Evolutionary conservation across 2,329 filamentous ascomycete genomes (phyloP).

Genomic region (Raffaelea albimanens): DNA sequence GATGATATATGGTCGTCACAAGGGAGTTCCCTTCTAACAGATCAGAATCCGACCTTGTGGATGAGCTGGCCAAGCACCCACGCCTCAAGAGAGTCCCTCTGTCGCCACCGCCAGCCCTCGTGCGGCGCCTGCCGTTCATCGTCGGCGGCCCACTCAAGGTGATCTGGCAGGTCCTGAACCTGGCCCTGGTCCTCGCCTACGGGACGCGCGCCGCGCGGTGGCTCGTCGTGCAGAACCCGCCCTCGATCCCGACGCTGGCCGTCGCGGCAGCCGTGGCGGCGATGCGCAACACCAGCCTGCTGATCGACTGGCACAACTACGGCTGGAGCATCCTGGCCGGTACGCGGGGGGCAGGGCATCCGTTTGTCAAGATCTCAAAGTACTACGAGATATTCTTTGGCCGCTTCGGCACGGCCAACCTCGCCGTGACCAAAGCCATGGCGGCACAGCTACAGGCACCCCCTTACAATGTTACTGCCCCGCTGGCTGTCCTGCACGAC

Average conservation of each 20-base stretch:
- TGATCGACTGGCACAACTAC: constrained; percentile 99
- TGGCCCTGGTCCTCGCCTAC: constrained; percentile 68
- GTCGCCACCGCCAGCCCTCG: constrained; percentile 52
- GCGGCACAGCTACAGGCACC: constrained; percentile 53
- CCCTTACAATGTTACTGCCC: constrained; percentile 51
- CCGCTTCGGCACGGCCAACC: constrained; percentile 59
- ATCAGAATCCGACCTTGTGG: constrained; percentile 68
- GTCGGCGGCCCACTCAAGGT: constrained; percentile 77
- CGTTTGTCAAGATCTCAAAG: constrained; percentile 67
- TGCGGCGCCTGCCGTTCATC: constrained; percentile 67
- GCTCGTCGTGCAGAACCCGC: constrained; percentile 80
- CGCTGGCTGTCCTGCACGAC: constrained; percentile 70
- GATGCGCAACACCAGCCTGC: constrained; percentile 67
- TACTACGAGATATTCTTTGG: constrained; percentile 70
- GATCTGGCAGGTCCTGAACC: constrained; percentile 64
- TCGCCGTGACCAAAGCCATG: constrained; percentile 91
- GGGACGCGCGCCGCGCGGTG: constrained; percentile 64
- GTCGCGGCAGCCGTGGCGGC: constrained; percentile 64
- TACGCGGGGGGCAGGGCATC: constrained; percentile 49
- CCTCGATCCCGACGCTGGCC: constrained; percentile 82
- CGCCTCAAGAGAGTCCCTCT: constrained; percentile 65
- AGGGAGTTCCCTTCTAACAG: too few species aligned
- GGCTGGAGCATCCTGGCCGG: constrained; percentile 83
- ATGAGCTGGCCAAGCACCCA: constrained; percentile 60
- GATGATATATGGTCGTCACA: too few species aligned